Conservation (phyloP, 2,329 filamentous ascomycete genomes). For the Xylogone sp. region DNA sequence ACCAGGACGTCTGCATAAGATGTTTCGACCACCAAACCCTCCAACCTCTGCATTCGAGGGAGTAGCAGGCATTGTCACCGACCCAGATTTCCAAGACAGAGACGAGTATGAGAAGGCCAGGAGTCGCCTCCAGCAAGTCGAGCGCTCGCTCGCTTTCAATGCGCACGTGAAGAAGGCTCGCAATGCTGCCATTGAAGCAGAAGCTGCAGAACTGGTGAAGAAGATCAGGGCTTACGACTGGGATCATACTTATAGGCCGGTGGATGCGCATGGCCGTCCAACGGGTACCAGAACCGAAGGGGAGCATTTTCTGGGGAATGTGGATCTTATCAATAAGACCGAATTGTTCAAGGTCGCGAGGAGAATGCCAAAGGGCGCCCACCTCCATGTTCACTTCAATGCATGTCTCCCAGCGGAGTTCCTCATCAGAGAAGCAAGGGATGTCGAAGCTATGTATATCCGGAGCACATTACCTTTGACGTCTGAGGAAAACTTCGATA, state of each 20-base stretch:
- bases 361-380: conserved; percentile 65
- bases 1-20: conserved; percentile 21
- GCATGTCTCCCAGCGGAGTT: conserved; percentile 61
- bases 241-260: conserved; percentile 18
- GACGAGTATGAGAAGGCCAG: conserved; percentile 18
- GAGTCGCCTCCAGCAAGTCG: conserved; percentile 16
- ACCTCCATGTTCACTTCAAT: conserved; percentile 76
- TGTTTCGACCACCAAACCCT: conserved; percentile 15
- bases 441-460: conserved; percentile 65
- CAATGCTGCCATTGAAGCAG: conserved; percentile 22
- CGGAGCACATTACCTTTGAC: conserved; percentile 54
- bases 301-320: conserved; percentile 57
- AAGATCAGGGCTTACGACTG: conserved; percentile 24
- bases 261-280: conserved; percentile 13
- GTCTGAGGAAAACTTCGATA: conserved; percentile 13
- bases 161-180: conserved; percentile 12
- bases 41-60: conserved; percentile 9
- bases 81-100: conserved; percentile 12
- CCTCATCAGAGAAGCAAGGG: conserved; percentile 51
- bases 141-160: conserved; percentile 25
- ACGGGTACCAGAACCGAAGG: conserved; percentile 27
- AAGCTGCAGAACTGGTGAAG: conserved; percentile 22
- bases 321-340: conserved; percentile 50
- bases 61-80: conserved; percentile 11
- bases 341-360: conserved; percentile 52